These are phyloP conservation scores for Myrica gale DNA, from an alignment of 306 rosid species.

Conservation along the genomic window DNA sequence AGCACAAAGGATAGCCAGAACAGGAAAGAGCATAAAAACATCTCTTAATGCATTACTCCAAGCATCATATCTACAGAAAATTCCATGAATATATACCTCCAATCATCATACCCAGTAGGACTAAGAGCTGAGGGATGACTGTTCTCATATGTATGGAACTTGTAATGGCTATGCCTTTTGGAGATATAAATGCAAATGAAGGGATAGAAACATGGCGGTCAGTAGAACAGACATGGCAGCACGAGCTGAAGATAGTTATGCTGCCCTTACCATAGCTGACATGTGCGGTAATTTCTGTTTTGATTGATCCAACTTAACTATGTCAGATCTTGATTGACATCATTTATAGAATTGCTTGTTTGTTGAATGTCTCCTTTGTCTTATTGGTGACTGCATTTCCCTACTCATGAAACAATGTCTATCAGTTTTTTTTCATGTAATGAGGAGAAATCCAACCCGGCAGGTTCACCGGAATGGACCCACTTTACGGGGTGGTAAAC, in stretches of 20 bases:
- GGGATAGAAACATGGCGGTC: constrained; percentile 17
- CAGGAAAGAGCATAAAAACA: constrained; percentile 37
- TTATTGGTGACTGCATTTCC: no score
- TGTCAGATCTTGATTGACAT: constrained; percentile 8
- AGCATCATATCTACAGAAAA: constrained; percentile 14
- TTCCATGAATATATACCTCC: constrained; percentile 14
- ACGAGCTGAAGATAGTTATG: constrained; percentile 38
- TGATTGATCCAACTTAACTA: neutral
- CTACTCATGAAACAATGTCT: no score
- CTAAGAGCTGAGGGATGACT: constrained; percentile 3
- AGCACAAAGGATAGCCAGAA: constrained; percentile 42
- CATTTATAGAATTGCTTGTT: neutral
- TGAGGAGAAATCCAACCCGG: no score
- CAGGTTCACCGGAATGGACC: no score
- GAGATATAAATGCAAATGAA: constrained; percentile 13
- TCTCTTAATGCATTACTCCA: constrained; percentile 20
- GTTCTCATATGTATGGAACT: neutral
- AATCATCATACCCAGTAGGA: neutral
- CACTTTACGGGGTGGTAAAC: no score
- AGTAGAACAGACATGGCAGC: constrained; percentile 20
- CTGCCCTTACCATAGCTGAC: constrained; percentile 12
- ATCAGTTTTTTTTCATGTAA: no score
- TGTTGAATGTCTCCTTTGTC: no score
- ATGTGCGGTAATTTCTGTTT: neutral
- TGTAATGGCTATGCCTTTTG: neutral